Percentiles rank a stretch among this genome's conserved stretches.
Conservation (phyloP, 1,284 basidiomycete genomes). For the Malassezia nana region DNA sequence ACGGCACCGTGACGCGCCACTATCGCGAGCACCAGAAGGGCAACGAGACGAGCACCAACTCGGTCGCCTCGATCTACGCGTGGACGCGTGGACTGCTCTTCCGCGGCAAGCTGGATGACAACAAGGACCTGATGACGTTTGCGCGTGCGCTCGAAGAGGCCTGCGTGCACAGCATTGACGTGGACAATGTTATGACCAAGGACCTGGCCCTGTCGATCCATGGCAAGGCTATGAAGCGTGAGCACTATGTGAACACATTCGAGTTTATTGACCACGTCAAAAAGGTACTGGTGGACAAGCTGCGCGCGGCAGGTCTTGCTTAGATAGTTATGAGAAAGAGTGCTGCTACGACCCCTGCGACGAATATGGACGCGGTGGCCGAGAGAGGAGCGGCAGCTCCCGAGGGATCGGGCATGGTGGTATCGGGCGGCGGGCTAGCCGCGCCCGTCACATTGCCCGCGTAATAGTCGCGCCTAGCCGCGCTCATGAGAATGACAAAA, state of each 20-base stretch:
- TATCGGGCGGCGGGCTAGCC: background rate
- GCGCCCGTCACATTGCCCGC: conserved; percentile 11
- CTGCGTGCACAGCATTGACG: conserved; percentile 83
- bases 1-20: conserved; percentile 68
- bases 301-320: conserved; percentile 8
- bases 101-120: conserved; percentile 83
- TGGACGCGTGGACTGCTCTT: conserved; percentile 86
- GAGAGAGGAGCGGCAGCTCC: no score
- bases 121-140: conserved; percentile 65
- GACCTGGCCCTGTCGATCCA: conserved; percentile 91
- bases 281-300: conserved; percentile 30
- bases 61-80: conserved; percentile 94
- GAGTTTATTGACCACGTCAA: conserved; percentile 44
- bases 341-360: background rate
- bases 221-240: conserved; percentile 58
- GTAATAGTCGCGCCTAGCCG: conserved; percentile 36
- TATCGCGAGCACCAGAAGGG: conserved; percentile 90
- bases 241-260: conserved; percentile 45
- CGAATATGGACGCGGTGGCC: background rate
- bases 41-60: conserved; percentile 84
- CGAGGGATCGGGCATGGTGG: no score
- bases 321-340: background rate
- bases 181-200: conserved; percentile 77
- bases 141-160: conserved; percentile 71
- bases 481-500: conserved; percentile 34